Percentiles rank a stretch among this genome's conserved stretches.
Evolutionary conservation across 805 yeast species (phyloP).

Genomic region (Yamadazyma akitaensis): DNA sequence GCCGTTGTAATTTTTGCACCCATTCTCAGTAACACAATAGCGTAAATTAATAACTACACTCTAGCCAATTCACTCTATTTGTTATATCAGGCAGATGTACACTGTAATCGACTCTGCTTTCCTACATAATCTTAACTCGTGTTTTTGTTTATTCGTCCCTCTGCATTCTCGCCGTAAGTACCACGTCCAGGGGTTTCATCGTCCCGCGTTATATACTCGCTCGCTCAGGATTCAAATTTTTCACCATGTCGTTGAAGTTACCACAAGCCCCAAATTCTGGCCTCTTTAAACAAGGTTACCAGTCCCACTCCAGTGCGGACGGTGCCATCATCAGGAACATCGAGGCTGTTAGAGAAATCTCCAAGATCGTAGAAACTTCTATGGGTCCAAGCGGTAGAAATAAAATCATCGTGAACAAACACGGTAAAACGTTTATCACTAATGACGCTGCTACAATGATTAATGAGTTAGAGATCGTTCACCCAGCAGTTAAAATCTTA

Average conservation of each 20-base stretch:
- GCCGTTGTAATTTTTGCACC: background rate
- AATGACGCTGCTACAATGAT: conserved; percentile 98
- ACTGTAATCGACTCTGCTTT: background rate
- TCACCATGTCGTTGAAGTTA: conserved; percentile 75
- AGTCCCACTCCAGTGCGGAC: conserved; percentile 80
- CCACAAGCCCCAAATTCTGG: conserved; percentile 94
- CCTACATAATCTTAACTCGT: background rate
- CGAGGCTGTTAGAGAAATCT: conserved; percentile 90
- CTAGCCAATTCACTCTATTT: too few relatives aligned
- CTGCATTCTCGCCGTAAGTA: background rate
- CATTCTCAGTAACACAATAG: background rate
- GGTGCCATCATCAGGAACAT: conserved; percentile 93
- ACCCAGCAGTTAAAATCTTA: conserved; percentile 93
- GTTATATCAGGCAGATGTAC: too few relatives aligned
- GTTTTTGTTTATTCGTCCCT: background rate
- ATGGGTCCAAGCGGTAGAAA: conserved; percentile 98
- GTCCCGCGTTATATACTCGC: background rate
- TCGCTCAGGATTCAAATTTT: background rate
- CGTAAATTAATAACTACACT: too few relatives aligned
- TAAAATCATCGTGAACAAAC: conserved; percentile 87
- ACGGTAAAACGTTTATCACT: conserved; percentile 84
- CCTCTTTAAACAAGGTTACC: conserved; percentile 93
- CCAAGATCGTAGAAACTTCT: conserved; percentile 87
- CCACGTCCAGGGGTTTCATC: background rate
- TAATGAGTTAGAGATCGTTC: conserved; percentile 88